Conservation (phyloP, 495 filamentous ascomycete species). For the Durotheca rogersii region DNA sequence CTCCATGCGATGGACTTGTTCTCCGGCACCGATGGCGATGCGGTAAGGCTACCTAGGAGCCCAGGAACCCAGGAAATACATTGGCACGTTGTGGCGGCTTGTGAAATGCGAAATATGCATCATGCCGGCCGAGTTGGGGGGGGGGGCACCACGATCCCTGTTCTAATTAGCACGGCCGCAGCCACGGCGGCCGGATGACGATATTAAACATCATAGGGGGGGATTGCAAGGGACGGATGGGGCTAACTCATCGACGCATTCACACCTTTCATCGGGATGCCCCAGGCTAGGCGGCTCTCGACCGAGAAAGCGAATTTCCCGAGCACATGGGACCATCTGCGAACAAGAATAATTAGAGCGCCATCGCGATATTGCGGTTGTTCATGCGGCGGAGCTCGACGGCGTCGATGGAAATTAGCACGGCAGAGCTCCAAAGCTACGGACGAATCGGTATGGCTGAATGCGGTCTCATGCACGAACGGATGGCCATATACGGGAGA, state of each 20-base stretch:
- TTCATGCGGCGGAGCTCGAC: conserved; percentile 20
- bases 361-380: conserved; percentile 17
- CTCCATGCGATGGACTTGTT: too few species aligned
- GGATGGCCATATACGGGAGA: too few species aligned
- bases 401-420: conserved; percentile 9
- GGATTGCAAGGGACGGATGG: conserved; percentile 2
- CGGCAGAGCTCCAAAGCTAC: too few species aligned
- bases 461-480: too few species aligned
- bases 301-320: conserved; percentile 27
- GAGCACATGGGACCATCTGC: conserved; percentile 23
- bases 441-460: too few species aligned
- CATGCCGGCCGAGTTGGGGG: conserved; percentile 22
- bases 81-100: conserved; percentile 4
- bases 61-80: too few species aligned
- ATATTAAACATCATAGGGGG: conserved; percentile 15
- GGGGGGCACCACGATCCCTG: conserved; percentile 13
- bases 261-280: conserved; percentile 17
- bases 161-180: conserved; percentile 5
- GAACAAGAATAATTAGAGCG: conserved; percentile 19
- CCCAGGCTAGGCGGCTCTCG: conserved; percentile 23
- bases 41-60: conserved; percentile 15
- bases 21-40: too few species aligned
- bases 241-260: conserved; percentile 1
- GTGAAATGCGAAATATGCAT: conserved; percentile 8
- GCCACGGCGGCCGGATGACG: conserved; percentile 19